Evolutionary conservation across 2,329 filamentous ascomycete genomes (phyloP).

Genomic region (Colletotrichum noveboracense): DNA sequence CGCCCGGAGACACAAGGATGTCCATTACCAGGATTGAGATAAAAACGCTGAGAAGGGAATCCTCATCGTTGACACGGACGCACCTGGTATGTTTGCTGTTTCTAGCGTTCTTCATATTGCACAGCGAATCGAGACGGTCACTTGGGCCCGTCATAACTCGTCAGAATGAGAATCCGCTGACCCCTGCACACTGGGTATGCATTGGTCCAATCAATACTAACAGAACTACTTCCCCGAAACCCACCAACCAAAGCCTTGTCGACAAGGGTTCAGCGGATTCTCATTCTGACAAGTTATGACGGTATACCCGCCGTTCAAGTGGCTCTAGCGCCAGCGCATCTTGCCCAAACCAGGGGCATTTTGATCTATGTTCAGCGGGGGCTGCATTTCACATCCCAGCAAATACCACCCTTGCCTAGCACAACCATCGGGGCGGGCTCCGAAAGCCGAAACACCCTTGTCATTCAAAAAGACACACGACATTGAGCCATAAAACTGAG

Average conservation of each 20-base stretch:
- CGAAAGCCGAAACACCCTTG: background rate
- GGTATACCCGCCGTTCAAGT: background rate
- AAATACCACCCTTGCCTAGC: background rate
- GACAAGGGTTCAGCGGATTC: no score
- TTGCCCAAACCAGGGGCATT: background rate
- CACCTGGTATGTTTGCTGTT: background rate
- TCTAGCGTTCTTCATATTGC: background rate
- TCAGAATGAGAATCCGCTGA: no score
- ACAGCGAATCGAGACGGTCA: background rate
- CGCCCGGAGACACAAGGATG: background rate
- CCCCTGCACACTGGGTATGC: no score
- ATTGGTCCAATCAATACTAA: no score
- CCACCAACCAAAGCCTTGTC: no score
- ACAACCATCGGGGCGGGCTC: background rate
- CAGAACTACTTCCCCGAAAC: no score
- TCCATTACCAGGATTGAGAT: background rate
- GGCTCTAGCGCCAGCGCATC: background rate
- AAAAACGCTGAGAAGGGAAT: background rate
- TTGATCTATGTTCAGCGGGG: background rate
- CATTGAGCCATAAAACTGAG: background rate
- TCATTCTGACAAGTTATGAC: no score
- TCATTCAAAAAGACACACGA: background rate
- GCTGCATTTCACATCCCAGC: background rate
- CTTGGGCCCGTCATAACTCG: background rate
- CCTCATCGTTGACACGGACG: background rate